phyloP scores from a whole-genome alignment of 202 grass and related monocot species.

The Zoysia matrella region DNA sequence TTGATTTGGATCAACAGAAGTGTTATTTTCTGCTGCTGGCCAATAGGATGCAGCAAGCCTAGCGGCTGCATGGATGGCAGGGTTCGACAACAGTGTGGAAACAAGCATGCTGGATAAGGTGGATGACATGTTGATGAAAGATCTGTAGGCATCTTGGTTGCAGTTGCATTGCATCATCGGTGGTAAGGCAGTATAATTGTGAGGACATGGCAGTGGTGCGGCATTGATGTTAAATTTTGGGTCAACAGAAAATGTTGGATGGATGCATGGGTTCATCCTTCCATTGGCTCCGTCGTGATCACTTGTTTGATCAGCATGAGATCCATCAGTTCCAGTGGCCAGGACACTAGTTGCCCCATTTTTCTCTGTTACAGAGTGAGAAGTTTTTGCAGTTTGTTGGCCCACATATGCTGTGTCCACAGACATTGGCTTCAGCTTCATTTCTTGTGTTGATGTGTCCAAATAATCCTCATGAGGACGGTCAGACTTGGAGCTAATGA shows the following conservation, averaged over 20 bases:
- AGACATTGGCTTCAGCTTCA: constrained; percentile 43
- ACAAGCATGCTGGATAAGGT: constrained; percentile 76
- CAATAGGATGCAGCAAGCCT: constrained; percentile 79
- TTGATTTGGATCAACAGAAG: constrained; percentile 45
- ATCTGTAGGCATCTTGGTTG: constrained; percentile 65
- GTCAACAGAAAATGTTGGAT: constrained; percentile 45
- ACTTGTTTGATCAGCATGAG: constrained; percentile 40
- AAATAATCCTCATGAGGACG: constrained; percentile 31
- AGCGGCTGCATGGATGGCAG: constrained; percentile 73
- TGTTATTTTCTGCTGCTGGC: constrained; percentile 55
- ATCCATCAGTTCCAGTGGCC: constrained; percentile 38
- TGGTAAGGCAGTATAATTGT: constrained; percentile 62
- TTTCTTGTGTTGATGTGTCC: constrained; percentile 47
- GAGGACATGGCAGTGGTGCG: constrained; percentile 46
- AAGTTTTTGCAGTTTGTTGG: constrained; percentile 30
- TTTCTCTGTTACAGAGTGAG: constrained; percentile 30
- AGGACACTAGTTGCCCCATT: constrained; percentile 33
- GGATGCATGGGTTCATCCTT: constrained; percentile 42
- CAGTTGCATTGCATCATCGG: constrained; percentile 65
- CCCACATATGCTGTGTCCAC: constrained; percentile 42
- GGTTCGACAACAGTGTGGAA: constrained; percentile 85
- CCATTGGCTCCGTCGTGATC: constrained; percentile 42
- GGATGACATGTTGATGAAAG: constrained; percentile 72
- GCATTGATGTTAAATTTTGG: constrained; percentile 43
- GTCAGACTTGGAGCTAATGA: constrained; percentile 44